These are phyloP conservation scores for Phaeosphaeria sp. DNA, from an alignment of 2,329 filamentous ascomycete species.

Conservation along the genomic window DNA sequence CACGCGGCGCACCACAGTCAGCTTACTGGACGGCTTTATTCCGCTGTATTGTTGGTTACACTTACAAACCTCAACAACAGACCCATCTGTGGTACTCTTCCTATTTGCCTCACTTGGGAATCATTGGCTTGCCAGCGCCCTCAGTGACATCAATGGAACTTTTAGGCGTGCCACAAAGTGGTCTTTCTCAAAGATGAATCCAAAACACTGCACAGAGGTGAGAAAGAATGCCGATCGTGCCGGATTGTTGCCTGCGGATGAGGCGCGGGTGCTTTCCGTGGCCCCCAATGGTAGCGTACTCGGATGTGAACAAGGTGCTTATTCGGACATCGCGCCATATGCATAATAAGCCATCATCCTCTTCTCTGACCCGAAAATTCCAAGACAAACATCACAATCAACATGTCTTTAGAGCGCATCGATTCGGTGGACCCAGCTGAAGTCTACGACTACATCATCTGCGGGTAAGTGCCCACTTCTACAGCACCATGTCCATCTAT, in stretches of 20 bases:
- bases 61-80: too few relatives aligned
- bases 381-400: neutral
- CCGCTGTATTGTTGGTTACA: neutral
- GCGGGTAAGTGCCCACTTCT: conserved; percentile 22
- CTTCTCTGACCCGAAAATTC: neutral
- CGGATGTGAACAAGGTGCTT: conserved; percentile 8
- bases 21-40: neutral
- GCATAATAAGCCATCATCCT: neutral
- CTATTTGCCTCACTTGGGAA: neutral
- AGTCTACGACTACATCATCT: conserved; percentile 36
- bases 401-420: conserved; percentile 27
- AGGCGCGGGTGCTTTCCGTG: conserved; percentile 14
- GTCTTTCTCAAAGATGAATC: neutral
- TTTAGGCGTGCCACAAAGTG: neutral
- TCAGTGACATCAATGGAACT: neutral
- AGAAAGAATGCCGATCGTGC: neutral
- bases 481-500: neutral
- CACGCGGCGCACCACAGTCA: too few relatives aligned
- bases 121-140: neutral
- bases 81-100: neutral
- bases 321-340: neutral
- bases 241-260: conserved; percentile 4
- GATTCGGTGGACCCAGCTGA: conserved; percentile 24
- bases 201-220: neutral
- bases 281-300: too few relatives aligned